These are phyloP conservation scores for Quercus alba DNA, from an alignment of 306 rosid species.

Conservation along the genomic window DNA sequence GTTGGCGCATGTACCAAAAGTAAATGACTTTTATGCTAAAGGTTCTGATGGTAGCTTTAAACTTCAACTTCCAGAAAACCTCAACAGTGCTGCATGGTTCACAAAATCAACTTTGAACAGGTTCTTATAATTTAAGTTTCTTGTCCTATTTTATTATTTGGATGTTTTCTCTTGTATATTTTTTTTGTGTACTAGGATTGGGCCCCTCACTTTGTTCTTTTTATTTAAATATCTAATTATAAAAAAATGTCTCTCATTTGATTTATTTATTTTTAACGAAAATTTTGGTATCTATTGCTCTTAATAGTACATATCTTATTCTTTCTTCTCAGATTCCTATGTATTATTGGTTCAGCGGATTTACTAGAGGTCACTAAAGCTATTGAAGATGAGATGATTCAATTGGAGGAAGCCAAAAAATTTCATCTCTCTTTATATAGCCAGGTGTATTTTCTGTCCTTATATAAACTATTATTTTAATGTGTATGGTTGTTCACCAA, in stretches of 20 bases:
- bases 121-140: constrained; percentile 38
- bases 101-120: constrained; percentile 75
- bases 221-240: not conserved
- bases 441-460: constrained; percentile 52
- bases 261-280: not conserved
- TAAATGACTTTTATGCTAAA: constrained; percentile 46
- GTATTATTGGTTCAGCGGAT: constrained; percentile 60
- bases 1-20: constrained; percentile 61
- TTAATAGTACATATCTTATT: constrained; percentile 14
- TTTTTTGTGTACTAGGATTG: not conserved
- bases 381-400: constrained; percentile 76
- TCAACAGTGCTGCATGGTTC: constrained; percentile 69
- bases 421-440: constrained; percentile 83
- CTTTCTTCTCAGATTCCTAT: constrained; percentile 62
- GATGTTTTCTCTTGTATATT: not conserved
- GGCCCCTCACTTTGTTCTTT: not conserved
- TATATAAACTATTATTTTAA: constrained; percentile 15
- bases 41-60: constrained; percentile 59
- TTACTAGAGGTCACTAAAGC: constrained; percentile 32
- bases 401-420: constrained; percentile 75
- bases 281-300: not conserved
- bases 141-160: constrained; percentile 14
- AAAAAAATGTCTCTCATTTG: not conserved
- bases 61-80: constrained; percentile 52
- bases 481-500: constrained; percentile 23